A percentile compares a stretch with the other conserved stretches of the same genome.
Evolutionary conservation across 129 eudicot genomes (phyloP).

Genomic region (Silybum marianum): DNA sequence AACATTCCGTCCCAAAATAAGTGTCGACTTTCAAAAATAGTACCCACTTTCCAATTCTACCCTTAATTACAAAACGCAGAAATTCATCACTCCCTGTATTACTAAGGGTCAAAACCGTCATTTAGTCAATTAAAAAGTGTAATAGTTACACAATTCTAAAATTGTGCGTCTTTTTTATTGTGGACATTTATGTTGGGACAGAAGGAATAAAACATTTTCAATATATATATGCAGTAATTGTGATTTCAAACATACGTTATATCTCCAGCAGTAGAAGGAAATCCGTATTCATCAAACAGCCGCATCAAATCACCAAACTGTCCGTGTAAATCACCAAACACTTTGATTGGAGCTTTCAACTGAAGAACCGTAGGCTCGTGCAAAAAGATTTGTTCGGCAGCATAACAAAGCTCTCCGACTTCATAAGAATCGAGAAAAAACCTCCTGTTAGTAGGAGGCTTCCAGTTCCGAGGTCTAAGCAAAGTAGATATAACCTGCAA

Average conservation of each 20-base stretch:
- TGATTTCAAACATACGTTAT: constrained; percentile 60
- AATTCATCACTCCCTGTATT: neutral
- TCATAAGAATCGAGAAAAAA: constrained; percentile 95
- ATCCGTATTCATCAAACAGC: constrained; percentile 95
- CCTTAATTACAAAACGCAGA: neutral
- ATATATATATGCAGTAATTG: neutral
- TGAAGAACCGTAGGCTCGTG: constrained; percentile 95
- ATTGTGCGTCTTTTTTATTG: neutral
- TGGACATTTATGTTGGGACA: neutral
- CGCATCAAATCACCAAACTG: constrained; percentile 99
- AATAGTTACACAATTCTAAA: neutral
- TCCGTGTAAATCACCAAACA: constrained; percentile 98
- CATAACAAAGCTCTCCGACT: constrained; percentile 97
- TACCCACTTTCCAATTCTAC: neutral
- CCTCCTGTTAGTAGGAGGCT: constrained; percentile 84
- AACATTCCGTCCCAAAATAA: no score
- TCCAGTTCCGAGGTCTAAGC: constrained; percentile 97
- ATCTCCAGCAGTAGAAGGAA: constrained; percentile 97
- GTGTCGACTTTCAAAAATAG: neutral
- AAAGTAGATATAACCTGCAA: constrained; percentile 76
- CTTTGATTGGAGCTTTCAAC: constrained; percentile 93
- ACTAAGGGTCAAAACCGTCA: neutral
- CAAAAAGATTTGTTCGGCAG: constrained; percentile 97
- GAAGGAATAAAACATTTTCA: neutral
- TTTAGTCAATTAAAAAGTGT: neutral